Evolutionary conservation across 805 yeast species (phyloP), one percentile per base, ranked within the genome.

Genomic region (Barnettozyma siamensis): DNA sequence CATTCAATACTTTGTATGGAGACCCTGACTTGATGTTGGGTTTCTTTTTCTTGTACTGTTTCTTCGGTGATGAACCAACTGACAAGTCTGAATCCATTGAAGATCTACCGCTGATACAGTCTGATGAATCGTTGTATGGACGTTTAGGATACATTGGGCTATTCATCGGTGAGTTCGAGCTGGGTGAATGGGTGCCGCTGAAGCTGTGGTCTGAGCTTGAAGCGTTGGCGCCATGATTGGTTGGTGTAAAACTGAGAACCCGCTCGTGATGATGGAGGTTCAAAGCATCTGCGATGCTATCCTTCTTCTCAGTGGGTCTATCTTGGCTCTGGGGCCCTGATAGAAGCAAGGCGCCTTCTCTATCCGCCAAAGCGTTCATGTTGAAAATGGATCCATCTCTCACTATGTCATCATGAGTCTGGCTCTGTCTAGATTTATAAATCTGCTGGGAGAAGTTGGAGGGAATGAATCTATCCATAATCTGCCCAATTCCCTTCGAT

Each of bases 1-100:
- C 89, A 54, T 76, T 82, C 16, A 80, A 58, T 0, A 78, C 77
- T 45, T 73, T 67, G 47, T 60, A 74, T 0, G 81, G 75, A 16
- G 62, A 60, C 19, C 64, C 68, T 3, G 70, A 55, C 39, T 59
- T 62, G 7, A 64, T 46, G 27, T 55, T 51, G 13, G 16, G 10
- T 24, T 57, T 58, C 41, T 54, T 53, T 8, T 51, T 33, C 17
- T 30, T 32, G 13, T 36, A 29, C n/a, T 15, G 13, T 16, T 29
- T 23, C 19, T 23, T 34, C 7, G 48, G 42, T 13, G 40, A 37
- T 13, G 44, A 37, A 4, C 36, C 31, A 17, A 38, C 24, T 4
- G 52, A 46, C 10, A 38, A 40, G 19, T 45, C 46, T 5, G 46
- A 40, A 15, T 43, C 45, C 23, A 45, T 35, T 1, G 48, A 45